Evolutionary conservation across 148 eudicot species (phyloP), one percentile per base, ranked within the genome.

Genomic region (Fagopyrum tataricum): DNA sequence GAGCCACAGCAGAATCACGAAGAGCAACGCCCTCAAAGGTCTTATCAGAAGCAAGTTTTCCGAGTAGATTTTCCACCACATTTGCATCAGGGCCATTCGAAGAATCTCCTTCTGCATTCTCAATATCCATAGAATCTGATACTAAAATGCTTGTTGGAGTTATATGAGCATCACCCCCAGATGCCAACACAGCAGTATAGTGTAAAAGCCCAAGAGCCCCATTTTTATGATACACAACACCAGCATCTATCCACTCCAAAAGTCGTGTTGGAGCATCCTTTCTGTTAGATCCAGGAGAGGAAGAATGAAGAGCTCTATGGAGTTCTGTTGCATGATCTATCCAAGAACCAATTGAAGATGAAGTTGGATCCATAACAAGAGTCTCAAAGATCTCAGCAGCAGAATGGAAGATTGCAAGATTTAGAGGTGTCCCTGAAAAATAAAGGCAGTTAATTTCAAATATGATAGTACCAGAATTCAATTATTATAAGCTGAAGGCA

Each of bases 241-340:
- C 86, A 67, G 92, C 97, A 86, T 96, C 99, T 71, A 96, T 89
- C 97, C 94, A 90, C 73, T 96, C 96, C 84, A 90, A 80, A 74
- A 96, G 99, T 82, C 99, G 82, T 55, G 91, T 90, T 73, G 99
- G 97, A 76, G 96, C 94, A 90, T 96, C 99, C 78, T 92, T 96
- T 82, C 93, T 85, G 79, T 85, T 96, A 71, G 99, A 90, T 37
- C 99, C 97, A 44, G 96, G 96, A 67, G 97, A 92, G 75, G 96
- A 96, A 21, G 97, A 96, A 80, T 90, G 88, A 82, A 92, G 76
- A 66, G 90, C 96, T 76, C 70, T 86, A 76, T 92, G 92, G 70
- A 96, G 88, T 76, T 88, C 99, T 72, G 83, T 79, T 51, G 94
- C 96, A 79, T 89, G 93, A 71, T 82, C 90, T 74, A 96, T 90